Base-by-base conservation (phyloP, 1,139 yeast species). In the Kurtzmaniella quercitrusa region DNA sequence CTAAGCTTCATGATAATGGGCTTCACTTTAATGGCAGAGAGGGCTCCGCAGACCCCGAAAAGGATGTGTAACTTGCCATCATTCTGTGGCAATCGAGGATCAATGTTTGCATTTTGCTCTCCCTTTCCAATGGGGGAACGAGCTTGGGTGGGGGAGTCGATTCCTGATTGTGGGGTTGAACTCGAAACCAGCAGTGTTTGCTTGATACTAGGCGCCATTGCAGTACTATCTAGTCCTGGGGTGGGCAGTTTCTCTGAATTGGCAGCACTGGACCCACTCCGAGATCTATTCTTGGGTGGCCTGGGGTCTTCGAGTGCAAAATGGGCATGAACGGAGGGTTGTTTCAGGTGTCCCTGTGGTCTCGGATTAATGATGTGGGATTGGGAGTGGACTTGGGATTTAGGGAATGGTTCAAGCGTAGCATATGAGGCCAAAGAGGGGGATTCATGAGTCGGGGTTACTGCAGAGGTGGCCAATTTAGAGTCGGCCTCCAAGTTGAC, bases 11-110 rank as follows among this genome's bases (percentile, higher is more conserved):
- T 70, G 37, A 89, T 84, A 50, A 90, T 88, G 41, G 78, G 68
- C 52, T 86, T 82, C 42, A 90, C 79, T 63, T 90, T 88, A 47
- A 78, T 74, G 3, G 90, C 84, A 3, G 95, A 84, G 42, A 87
- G 71, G 0, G 96, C 89, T 2, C 97, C 98, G 53, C 96, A 89
- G 1, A 90, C 95, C 2, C 96, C 97, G 46, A 91, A 71, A 46
- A 91, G 70, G 17, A 91, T 80, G 65, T 91, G 98, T 46, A 87
- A 66, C 59, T 87, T 90, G 7, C 95, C 96, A 62, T 91, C 98
- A 60, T 90, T 91, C 58, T 85, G 89, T 1, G 95, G 95, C 52
- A 90, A 68, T 38, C 95, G 72, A 1, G 95, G 90, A 56, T 87
- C 95, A 42, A 81, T 70, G 51, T 81, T 82, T 34, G 79, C 68